Evolutionary conservation across 2,329 filamentous ascomycete genomes (phyloP).

Genomic region (Aspergillus tanneri): DNA sequence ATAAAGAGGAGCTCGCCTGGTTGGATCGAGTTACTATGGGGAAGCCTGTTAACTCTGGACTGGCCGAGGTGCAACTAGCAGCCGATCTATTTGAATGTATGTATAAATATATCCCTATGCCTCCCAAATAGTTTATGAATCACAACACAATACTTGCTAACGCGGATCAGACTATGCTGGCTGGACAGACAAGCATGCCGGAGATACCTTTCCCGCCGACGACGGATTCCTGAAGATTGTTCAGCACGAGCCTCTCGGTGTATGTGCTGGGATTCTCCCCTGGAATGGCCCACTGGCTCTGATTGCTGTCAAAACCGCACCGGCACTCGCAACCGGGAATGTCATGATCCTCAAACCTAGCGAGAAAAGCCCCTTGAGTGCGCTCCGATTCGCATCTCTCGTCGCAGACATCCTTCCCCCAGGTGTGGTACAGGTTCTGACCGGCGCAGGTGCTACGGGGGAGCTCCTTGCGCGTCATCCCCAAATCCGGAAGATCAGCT

Average conservation of each 20-base stretch:
- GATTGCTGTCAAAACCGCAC: conserved; percentile 7
- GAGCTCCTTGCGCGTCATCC: conserved; percentile 30
- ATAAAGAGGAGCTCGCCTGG: not conserved
- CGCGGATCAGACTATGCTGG: conserved; percentile 9
- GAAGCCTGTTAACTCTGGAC: not conserved
- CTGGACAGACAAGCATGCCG: conserved; percentile 18
- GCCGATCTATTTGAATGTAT: not conserved
- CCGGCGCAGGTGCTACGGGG: conserved; percentile 62
- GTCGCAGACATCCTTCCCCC: conserved; percentile 55
- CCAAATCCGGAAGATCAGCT: conserved; percentile 33
- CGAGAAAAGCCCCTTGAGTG: conserved; percentile 57
- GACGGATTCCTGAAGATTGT: conserved; percentile 19
- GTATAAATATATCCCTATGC: not conserved
- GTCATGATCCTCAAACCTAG: conserved; percentile 68
- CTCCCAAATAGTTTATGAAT: not conserved
- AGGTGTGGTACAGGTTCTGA: conserved; percentile 58
- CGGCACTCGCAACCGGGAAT: conserved; percentile 60
- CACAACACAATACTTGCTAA: not conserved
- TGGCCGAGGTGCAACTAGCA: not conserved
- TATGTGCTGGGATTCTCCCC: conserved; percentile 18
- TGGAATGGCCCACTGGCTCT: conserved; percentile 17
- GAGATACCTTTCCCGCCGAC: conserved; percentile 20
- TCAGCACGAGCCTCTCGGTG: conserved; percentile 18
- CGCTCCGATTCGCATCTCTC: conserved; percentile 48
- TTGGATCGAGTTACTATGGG: conserved; percentile 1